Evolutionary conservation across 257 asterid genomes (phyloP).

Genomic region (Capsicum chinense): DNA sequence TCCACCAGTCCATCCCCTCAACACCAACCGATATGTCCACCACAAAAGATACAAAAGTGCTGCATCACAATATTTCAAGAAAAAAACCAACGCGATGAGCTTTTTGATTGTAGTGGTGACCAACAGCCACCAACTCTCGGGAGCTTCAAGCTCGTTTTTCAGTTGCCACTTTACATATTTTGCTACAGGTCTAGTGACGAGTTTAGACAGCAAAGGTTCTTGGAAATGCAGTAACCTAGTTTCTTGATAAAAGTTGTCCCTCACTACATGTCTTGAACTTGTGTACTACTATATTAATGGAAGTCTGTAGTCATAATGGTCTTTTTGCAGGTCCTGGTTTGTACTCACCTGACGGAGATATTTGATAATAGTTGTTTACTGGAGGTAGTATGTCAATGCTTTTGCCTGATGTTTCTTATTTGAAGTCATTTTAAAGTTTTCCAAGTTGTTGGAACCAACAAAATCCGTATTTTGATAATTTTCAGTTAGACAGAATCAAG

Average conservation of each 20-base stretch:
- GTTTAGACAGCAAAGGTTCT: background rate
- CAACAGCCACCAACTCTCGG: background rate
- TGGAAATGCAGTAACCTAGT: background rate
- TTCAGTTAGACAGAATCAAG: slow-evolving; percentile 82
- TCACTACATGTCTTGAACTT: slow-evolving; percentile 22
- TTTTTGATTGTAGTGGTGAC: slow-evolving; percentile 7
- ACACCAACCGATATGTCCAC: slow-evolving; percentile 1
- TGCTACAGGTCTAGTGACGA: background rate
- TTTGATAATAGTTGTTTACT: slow-evolving; percentile 68
- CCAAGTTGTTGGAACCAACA: slow-evolving; percentile 29
- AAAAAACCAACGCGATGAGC: background rate
- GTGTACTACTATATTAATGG: background rate
- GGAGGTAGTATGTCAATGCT: slow-evolving; percentile 57
- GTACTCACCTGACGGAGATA: slow-evolving; percentile 94
- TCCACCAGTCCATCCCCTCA: slow-evolving; percentile 16
- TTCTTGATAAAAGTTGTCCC: slow-evolving; percentile 7
- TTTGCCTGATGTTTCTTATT: slow-evolving; percentile 34
- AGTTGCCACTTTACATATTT: slow-evolving; percentile 21
- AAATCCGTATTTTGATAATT: slow-evolving; percentile 12
- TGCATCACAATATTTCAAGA: background rate
- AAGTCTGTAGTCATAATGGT: background rate
- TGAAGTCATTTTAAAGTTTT: slow-evolving; percentile 31
- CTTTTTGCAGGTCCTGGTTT: slow-evolving; percentile 73
- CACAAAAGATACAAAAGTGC: background rate
- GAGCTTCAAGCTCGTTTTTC: slow-evolving; percentile 16